Base-by-base conservation (phyloP, 495 filamentous ascomycete genomes). In the Daldinia caldariorum region DNA sequence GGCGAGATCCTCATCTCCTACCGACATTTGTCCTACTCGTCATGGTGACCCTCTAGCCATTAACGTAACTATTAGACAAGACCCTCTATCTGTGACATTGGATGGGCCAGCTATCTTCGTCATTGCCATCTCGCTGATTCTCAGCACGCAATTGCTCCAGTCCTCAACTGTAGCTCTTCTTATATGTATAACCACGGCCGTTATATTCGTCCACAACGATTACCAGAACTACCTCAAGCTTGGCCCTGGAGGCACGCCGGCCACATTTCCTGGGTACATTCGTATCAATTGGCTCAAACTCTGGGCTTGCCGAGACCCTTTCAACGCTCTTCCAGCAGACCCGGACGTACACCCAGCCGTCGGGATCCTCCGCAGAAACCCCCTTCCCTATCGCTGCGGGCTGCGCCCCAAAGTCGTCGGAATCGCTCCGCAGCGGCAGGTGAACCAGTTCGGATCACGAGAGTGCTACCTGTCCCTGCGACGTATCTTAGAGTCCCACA, bases 371-470 rank as follows among this genome's bases (percentile, higher is more conserved):
- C 41, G 65, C 41, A 41, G 58, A 59, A 66, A 69, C 41, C 73
- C 77, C 32, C 82, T 94, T 7, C 87, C 89, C 12, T 81, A 81
- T 61, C 88, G 92, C 8, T 74, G 75, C 6, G 89, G 88, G 12
- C 80, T 83, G 4, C 86, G 92, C 2, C 92, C 92, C 8, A 76
- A 69, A 13, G 87, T 93, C 6, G 85, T 80, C 22, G 92, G 92
- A 43, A 91, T 96, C 69, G 92, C 91, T 0, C 92, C 92, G 1
- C 92, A 96, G 56, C 87, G 92, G 0, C 92, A 94, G 77, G 80
- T 87, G 4, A 86, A 89, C 75, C 91, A 94, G 70, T 84, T 82
- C 55, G 83, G 85, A n/a, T 77, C 79, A 6, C 32, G 78, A 10
- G 73, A 80, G 10, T 83, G 87, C 64, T 90, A 89, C 78, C 69